These are phyloP conservation scores for Veloboletus limbatus DNA, from an alignment of 1,284 basidiomycete genomes.

Conservation along the genomic window DNA sequence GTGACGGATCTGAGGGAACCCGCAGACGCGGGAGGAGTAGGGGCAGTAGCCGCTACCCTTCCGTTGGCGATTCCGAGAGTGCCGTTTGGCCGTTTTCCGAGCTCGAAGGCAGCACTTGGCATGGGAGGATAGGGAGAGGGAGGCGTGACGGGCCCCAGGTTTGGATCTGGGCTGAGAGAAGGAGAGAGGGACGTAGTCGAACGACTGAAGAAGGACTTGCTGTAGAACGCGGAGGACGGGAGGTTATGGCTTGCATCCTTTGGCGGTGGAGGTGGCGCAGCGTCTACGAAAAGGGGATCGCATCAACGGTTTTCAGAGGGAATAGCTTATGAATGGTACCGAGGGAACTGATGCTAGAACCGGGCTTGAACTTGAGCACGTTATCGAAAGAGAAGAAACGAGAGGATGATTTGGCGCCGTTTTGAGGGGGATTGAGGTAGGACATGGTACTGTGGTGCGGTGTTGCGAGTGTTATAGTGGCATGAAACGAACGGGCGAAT, in stretches of 20 bases:
- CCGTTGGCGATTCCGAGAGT: not conserved
- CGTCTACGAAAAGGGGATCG: slow-evolving; percentile 8
- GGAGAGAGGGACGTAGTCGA: slow-evolving; percentile 55
- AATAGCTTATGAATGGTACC: slow-evolving; percentile 2
- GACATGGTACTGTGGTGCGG: too few species aligned
- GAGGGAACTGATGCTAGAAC: slow-evolving; percentile 6
- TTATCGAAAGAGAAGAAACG: slow-evolving; percentile 62
- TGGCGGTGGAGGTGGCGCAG: slow-evolving; percentile 54
- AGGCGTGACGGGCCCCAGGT: slow-evolving; percentile 36
- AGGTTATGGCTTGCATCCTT: slow-evolving; percentile 48
- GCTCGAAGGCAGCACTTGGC: slow-evolving; percentile 6
- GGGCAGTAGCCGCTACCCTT: slow-evolving; percentile 14
- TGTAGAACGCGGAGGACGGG: slow-evolving; percentile 20
- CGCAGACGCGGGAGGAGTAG: slow-evolving; percentile 29
- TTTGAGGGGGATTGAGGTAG: slow-evolving; percentile 13
- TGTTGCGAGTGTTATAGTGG: too few species aligned
- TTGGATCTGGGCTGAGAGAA: slow-evolving; percentile 36
- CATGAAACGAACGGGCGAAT: slow-evolving; percentile 15
- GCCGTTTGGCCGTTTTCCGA: slow-evolving; percentile 10
- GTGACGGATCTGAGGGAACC: slow-evolving; percentile 30
- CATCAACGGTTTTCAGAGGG: too few species aligned
- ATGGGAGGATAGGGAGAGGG: slow-evolving; percentile 32
- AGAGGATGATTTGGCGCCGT: slow-evolving; percentile 32
- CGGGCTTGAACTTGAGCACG: slow-evolving; percentile 48
- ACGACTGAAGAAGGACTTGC: slow-evolving; percentile 42